Conservation (phyloP, 2,329 filamentous ascomycete genomes). For the Fusarium secorum region DNA sequence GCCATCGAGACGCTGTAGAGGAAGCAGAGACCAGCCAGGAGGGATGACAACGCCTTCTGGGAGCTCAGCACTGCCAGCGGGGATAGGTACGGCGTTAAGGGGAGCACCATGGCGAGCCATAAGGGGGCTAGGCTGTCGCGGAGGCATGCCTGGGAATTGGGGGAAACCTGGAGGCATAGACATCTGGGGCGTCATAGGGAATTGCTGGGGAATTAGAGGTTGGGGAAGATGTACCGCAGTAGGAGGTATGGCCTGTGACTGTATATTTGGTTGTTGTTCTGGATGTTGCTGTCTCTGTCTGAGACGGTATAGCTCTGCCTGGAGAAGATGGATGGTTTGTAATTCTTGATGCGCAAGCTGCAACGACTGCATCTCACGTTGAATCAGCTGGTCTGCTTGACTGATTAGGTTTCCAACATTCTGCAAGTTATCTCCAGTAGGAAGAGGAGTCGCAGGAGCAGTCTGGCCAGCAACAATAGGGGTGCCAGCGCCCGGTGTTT, state of each 20-base stretch:
- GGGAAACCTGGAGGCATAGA: constrained; percentile 27
- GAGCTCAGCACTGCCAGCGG: constrained; percentile 66
- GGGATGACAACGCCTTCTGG: constrained; percentile 71
- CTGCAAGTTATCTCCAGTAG: constrained; percentile 46
- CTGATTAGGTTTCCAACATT: constrained; percentile 67
- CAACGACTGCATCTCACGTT: constrained; percentile 70
- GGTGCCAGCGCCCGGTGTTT: constrained; percentile 26
- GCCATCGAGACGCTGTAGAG: constrained; percentile 63
- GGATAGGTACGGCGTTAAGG: constrained; percentile 59
- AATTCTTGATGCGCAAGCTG: constrained; percentile 73
- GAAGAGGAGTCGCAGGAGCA: constrained; percentile 28
- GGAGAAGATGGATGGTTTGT: constrained; percentile 70
- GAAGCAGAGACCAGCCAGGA: constrained; percentile 70
- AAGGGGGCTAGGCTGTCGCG: constrained; percentile 51
- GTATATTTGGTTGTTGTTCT: constrained; percentile 39
- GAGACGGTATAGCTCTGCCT: constrained; percentile 72
- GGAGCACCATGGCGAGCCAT: constrained; percentile 58
- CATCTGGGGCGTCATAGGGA: constrained; percentile 28
- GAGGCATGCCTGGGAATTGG: constrained; percentile 39
- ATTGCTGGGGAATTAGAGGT: constrained; percentile 22
- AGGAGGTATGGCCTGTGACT: constrained; percentile 14
- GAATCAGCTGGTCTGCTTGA: constrained; percentile 72
- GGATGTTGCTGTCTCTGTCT: constrained; percentile 58
- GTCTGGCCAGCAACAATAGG: constrained; percentile 25
- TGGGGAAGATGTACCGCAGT: constrained; percentile 15